Base-by-base conservation (phyloP, 257 asterid genomes). In the Linaria vulgaris region DNA sequence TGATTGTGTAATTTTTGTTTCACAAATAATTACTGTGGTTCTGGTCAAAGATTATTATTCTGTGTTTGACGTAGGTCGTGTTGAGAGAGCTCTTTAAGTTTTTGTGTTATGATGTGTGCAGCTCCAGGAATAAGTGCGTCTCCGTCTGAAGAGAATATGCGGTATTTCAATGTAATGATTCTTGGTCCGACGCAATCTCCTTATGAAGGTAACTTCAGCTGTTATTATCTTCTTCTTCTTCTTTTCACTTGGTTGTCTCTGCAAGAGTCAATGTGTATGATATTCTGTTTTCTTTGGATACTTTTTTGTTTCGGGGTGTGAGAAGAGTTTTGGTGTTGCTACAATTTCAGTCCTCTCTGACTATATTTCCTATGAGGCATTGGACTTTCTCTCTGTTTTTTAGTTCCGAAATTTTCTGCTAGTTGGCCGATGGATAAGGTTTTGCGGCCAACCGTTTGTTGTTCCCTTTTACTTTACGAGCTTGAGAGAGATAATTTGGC, bases 61-160 rank as follows among this genome's bases (percentile, higher is more conserved):
- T n/a, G 10, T 8, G 9, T 24, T 27, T 56, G 24, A 1, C 20
- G 5, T 21, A 1, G 16, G 3, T 52, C 13, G 14, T 27, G 13
- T 30, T 21, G 59, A 13, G 11, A 4, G 38, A 16, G 31, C 20
- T 12, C 4, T 34, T 10, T 25, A 12, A 43, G 20, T 43, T 5
- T 38, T 21, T 55, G 71, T 25, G 43, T 56, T 41, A 46, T 74
- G 45, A 14, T 81, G 59, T 10, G 0, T 81, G 84, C 85, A 88
- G 96, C 96, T 0, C 96, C 96, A 4, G 96, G 96, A 67, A 85
- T 88, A 70, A 88, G 96, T 78, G 96, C 96, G 1, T 88, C 96
- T 27, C 95, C 96, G 0, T 88, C 88, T 0, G 96, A 88, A 69
- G 96, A 88, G 21, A 88, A 88, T 60, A 88, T 88, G 96, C 86